phyloP scores from a whole-genome alignment of 305 asterid genomes.

The Fraxinus albicans region DNA sequence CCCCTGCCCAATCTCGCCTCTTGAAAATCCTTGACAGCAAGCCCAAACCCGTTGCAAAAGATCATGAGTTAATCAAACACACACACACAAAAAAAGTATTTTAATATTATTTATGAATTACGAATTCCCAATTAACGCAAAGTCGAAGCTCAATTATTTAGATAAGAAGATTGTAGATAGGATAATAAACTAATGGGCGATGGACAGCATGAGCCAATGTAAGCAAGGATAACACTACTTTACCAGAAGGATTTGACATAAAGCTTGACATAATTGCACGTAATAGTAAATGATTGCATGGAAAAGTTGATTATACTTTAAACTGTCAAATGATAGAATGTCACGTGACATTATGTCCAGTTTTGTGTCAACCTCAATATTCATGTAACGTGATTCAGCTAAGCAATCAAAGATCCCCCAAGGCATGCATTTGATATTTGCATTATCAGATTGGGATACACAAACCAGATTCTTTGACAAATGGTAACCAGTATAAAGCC shows the following conservation, averaged over 20 bases:
- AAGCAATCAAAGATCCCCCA: not conserved
- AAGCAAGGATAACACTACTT: not conserved
- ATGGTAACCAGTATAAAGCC: not conserved
- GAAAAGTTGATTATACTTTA: too few relatives aligned
- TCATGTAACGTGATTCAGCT: too few relatives aligned
- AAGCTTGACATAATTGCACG: too few relatives aligned
- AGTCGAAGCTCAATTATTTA: conserved; percentile 39
- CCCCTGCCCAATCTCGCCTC: too few relatives aligned
- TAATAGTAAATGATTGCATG: too few relatives aligned
- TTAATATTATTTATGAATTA: not conserved
- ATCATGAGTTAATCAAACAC: too few relatives aligned
- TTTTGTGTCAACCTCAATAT: too few relatives aligned
- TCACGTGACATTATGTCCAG: too few relatives aligned
- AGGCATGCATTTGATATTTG: conserved; percentile 29
- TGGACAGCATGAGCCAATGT: not conserved
- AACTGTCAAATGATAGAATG: too few relatives aligned
- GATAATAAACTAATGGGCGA: not conserved
- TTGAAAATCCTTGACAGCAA: too few relatives aligned
- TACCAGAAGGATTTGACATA: too few relatives aligned
- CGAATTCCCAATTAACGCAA: not conserved
- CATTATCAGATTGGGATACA: conserved; percentile 30
- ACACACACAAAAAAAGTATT: not conserved
- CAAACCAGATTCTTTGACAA: conserved; percentile 28
- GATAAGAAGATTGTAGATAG: conserved; percentile 5
- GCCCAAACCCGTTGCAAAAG: too few relatives aligned